These are phyloP conservation scores for Trifolium dubium DNA, from an alignment of 306 rosid species.

Conservation along the genomic window DNA sequence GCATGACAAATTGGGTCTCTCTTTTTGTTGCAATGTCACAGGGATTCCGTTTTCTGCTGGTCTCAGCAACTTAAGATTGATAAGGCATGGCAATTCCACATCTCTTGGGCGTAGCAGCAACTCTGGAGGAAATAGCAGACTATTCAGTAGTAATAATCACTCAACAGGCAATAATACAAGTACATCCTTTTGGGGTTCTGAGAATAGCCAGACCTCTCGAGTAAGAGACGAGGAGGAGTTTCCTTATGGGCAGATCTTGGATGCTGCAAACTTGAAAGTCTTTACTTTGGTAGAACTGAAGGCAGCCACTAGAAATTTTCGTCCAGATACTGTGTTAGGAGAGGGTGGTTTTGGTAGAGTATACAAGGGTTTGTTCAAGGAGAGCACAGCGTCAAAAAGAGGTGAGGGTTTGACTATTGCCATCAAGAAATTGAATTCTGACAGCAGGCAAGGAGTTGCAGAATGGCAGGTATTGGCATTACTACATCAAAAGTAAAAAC, in stretches of 20 bases:
- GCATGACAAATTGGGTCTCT: constrained; percentile 4
- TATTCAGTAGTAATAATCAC: constrained; percentile 39
- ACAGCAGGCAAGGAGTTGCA: constrained; percentile 72
- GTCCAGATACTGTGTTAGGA: constrained; percentile 64
- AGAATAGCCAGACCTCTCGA: constrained; percentile 57
- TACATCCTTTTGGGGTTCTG: constrained; percentile 60
- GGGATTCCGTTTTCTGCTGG: constrained; percentile 39
- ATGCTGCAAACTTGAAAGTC: constrained; percentile 61
- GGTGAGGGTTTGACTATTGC: constrained; percentile 60
- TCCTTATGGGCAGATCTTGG: constrained; percentile 75
- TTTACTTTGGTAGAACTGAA: constrained; percentile 69
- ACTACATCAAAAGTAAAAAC: neutral
- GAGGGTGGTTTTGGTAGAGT: constrained; percentile 95
- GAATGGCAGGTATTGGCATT: constrained; percentile 80
- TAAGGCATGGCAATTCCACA: constrained; percentile 40
- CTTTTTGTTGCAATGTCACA: constrained; percentile 37
- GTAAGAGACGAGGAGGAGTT: constrained; percentile 63
- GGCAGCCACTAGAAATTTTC: constrained; percentile 75
- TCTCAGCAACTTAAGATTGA: constrained; percentile 30
- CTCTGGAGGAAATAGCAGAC: constrained; percentile 2
- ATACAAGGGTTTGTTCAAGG: constrained; percentile 80
- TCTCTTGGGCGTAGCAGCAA: constrained; percentile 49
- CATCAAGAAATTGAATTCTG: constrained; percentile 70
- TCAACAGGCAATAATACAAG: constrained; percentile 63
- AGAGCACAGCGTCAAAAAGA: constrained; percentile 45